A percentile compares a stretch with the other conserved stretches of the same genome.
phyloP scores from a whole-genome alignment of 2,329 filamentous ascomycete species.

The Claviceps arundinis region DNA sequence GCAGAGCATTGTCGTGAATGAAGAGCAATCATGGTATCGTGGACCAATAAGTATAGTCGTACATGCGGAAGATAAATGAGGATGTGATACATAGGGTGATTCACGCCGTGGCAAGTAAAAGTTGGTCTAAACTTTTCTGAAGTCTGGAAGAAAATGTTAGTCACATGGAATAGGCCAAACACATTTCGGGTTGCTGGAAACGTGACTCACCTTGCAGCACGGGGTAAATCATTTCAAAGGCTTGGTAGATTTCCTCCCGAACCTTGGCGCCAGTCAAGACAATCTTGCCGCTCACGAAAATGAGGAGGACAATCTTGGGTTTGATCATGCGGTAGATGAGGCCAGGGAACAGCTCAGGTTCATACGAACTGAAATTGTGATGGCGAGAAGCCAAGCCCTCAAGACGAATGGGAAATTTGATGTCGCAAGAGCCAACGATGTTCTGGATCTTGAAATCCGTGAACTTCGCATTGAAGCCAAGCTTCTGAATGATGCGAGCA shows the following conservation, averaged over 20 bases:
- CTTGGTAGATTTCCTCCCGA: slow-evolving; percentile 93
- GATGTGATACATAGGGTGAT: slow-evolving; percentile 8
- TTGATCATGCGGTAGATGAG: slow-evolving; percentile 99
- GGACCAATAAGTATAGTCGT: slow-evolving; percentile 28
- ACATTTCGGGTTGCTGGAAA: neutral
- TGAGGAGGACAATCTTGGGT: slow-evolving; percentile 94
- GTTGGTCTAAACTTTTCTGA: slow-evolving; percentile 39
- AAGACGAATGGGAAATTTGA: slow-evolving; percentile 97
- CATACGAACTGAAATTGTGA: slow-evolving; percentile 99
- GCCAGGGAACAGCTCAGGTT: slow-evolving; percentile 96
- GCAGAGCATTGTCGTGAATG: slow-evolving; percentile 5
- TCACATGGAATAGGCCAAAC: neutral
- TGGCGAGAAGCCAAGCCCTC: slow-evolving; percentile 93
- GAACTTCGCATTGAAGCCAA: slow-evolving; percentile 98
- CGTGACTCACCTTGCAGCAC: slow-evolving; percentile 64
- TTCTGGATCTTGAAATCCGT: slow-evolving; percentile 99
- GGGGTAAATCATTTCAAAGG: slow-evolving; percentile 94
- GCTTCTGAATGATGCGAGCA: slow-evolving; percentile 97
- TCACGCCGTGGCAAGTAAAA: slow-evolving; percentile 4
- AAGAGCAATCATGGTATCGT: slow-evolving; percentile 35
- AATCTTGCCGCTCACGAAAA: slow-evolving; percentile 97
- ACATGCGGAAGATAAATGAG: slow-evolving; percentile 18
- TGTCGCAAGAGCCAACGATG: slow-evolving; percentile 96
- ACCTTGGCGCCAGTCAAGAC: slow-evolving; percentile 96
- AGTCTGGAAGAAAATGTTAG: slow-evolving; percentile 26